phyloP scores from a whole-genome alignment of 805 yeast species.

The Saccharomycopsis sp. region DNA sequence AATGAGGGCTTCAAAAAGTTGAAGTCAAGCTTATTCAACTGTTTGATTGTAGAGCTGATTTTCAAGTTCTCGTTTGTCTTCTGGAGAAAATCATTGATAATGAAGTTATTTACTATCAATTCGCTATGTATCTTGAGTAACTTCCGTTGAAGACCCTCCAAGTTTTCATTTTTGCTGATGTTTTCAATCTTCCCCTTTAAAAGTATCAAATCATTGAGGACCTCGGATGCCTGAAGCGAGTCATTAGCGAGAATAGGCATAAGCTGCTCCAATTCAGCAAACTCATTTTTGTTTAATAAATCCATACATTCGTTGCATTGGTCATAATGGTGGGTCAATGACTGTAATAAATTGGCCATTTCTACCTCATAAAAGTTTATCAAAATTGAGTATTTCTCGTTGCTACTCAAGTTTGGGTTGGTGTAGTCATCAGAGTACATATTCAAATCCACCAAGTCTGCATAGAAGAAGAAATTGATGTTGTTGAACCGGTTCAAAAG shows the following conservation, averaged over 20 bases:
- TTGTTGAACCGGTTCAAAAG: conserved; percentile 13
- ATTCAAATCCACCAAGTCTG: conserved; percentile 17
- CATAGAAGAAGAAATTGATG: conserved; percentile 15
- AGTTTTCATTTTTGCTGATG: conserved; percentile 7
- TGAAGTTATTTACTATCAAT: conserved; percentile 18
- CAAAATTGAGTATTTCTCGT: conserved; percentile 18
- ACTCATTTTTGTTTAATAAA: neutral
- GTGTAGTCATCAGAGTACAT: conserved; percentile 14
- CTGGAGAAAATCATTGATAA: conserved; percentile 18
- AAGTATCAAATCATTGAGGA: conserved; percentile 14
- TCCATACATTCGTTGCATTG: conserved; percentile 17
- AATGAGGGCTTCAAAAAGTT: conserved; percentile 12
- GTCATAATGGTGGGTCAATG: conserved; percentile 19
- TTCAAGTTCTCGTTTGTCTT: conserved; percentile 18
- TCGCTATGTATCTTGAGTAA: conserved; percentile 17
- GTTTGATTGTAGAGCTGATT: conserved; percentile 12
- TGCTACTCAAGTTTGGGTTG: conserved; percentile 10
- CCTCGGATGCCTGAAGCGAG: conserved; percentile 18
- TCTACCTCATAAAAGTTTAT: conserved; percentile 19
- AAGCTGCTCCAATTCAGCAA: conserved; percentile 10
- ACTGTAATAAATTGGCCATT: conserved; percentile 19
- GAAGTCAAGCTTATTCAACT: conserved; percentile 14
- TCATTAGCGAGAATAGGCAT: conserved; percentile 12
- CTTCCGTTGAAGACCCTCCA: conserved; percentile 6
- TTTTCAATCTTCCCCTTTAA: conserved; percentile 14